Conservation (phyloP, 1,284 basidiomycete species). For the Naganishia sp. region DNA sequence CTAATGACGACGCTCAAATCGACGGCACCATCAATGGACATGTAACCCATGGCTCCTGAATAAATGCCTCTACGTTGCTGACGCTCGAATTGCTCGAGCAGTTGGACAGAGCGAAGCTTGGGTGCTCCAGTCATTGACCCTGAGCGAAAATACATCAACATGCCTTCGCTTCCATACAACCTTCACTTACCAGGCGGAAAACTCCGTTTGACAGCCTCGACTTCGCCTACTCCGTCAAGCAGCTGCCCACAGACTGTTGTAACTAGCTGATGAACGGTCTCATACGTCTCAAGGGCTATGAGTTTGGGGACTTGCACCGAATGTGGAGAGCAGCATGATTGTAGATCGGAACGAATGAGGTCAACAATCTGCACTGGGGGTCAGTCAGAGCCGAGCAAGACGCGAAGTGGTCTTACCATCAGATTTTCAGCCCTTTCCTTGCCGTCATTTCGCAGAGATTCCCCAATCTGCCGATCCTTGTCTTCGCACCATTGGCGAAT, state of each 20-base stretch:
- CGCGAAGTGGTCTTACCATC: slow-evolving; percentile 60
- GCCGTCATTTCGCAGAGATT: slow-evolving; percentile 66
- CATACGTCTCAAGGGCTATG: slow-evolving; percentile 86
- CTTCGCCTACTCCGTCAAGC: slow-evolving; percentile 56
- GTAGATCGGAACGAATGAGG: slow-evolving; percentile 88
- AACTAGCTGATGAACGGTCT: slow-evolving; percentile 94
- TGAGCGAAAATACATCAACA: slow-evolving; percentile 41
- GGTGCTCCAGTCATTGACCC: slow-evolving; percentile 98
- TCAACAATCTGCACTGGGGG: slow-evolving; percentile 71
- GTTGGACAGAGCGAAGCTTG: slow-evolving; percentile 88
- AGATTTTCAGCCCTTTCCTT: slow-evolving; percentile 97
- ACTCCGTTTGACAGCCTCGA: slow-evolving; percentile 75
- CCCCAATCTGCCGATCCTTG: slow-evolving; percentile 51
- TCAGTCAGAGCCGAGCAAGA: slow-evolving; percentile 3
- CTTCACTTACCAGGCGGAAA: slow-evolving; percentile 76
- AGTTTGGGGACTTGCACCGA: slow-evolving; percentile 81
- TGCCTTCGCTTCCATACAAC: not conserved
- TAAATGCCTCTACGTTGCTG: slow-evolving; percentile 71
- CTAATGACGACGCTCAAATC: slow-evolving; percentile 97
- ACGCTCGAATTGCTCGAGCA: slow-evolving; percentile 76
- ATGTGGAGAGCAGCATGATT: slow-evolving; percentile 66
- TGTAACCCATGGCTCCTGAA: slow-evolving; percentile 90
- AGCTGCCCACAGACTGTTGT: slow-evolving; percentile 81
- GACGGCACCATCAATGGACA: slow-evolving; percentile 81
- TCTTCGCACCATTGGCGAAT: slow-evolving; percentile 35